Percentiles rank a stretch among this genome's conserved stretches.
phyloP scores from a whole-genome alignment of 352 stramenopile species.

The Peronosclerospora sorghi region DNA sequence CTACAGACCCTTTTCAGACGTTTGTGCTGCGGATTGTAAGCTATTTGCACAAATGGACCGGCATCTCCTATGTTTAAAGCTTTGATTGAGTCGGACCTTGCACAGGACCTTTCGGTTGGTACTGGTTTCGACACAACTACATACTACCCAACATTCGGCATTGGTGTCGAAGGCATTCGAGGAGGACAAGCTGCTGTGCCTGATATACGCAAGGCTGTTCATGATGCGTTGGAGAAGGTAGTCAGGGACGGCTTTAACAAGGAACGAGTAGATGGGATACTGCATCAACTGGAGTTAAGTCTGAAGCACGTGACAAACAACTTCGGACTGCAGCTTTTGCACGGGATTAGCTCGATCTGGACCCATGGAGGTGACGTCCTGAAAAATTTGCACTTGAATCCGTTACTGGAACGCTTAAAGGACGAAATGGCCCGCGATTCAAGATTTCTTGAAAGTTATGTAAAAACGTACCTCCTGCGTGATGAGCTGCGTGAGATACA shows the following conservation, averaged over 20 bases:
- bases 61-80: conserved; percentile 76
- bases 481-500: conserved; percentile 43
- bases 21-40: conserved; percentile 73
- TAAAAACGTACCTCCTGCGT: conserved; percentile 40
- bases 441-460: conserved; percentile 53
- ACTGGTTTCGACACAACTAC: conserved; percentile 76
- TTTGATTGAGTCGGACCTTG: conserved; percentile 64
- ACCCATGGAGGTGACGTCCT: conserved; percentile 55
- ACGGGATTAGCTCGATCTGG: conserved; percentile 60
- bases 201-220: conserved; percentile 46
- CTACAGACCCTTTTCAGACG: conserved; percentile 61
- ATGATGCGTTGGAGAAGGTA: conserved; percentile 40
- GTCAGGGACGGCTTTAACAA: conserved; percentile 59
- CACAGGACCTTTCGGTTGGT: conserved; percentile 65
- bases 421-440: conserved; percentile 50
- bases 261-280: conserved; percentile 53
- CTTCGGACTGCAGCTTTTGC: conserved; percentile 73
- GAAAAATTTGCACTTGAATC: conserved; percentile 58
- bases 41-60: conserved; percentile 66
- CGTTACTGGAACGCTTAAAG: conserved; percentile 43
- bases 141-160: conserved; percentile 64
- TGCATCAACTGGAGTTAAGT: conserved; percentile 76
- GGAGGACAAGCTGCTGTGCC: conserved; percentile 34
- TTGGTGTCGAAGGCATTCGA: conserved; percentile 65
- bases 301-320: conserved; percentile 76